Percentiles rank a stretch among this genome's conserved stretches.
Conservation (phyloP, 768 basidiomycete species). For the Hericium rajendrae region DNA sequence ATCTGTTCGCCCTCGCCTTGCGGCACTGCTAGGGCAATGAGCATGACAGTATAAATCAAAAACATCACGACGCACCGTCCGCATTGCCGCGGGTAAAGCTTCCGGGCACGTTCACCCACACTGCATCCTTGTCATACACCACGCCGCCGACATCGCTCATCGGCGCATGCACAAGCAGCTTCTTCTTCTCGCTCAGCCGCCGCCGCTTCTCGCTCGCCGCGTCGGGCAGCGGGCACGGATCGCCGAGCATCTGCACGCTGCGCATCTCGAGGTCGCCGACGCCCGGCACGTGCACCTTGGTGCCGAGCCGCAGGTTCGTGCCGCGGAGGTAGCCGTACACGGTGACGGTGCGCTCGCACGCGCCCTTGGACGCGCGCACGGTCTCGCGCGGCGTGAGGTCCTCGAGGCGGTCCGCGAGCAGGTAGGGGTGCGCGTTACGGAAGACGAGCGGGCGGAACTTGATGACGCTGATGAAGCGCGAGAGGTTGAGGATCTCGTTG, state of each 20-base stretch:
- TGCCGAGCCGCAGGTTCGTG: conserved; percentile 67
- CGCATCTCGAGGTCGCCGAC: conserved; percentile 82
- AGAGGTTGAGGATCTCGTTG: conserved; percentile 90
- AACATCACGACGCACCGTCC: conserved; percentile 37
- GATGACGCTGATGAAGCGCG: conserved; percentile 94
- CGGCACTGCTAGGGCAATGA: conserved; percentile 33
- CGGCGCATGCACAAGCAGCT: conserved; percentile 85
- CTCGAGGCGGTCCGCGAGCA: conserved; percentile 90
- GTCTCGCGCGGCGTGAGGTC: conserved; percentile 87
- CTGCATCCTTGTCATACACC: conserved; percentile 95
- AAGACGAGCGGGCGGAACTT: conserved; percentile 97
- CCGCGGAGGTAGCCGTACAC: conserved; percentile 94
- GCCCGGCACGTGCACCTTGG: conserved; percentile 87
- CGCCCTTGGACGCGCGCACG: conserved; percentile 69
- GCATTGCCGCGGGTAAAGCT: conserved; percentile 76
- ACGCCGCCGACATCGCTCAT: conserved; percentile 99
- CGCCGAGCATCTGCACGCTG: conserved; percentile 66
- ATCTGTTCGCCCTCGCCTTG: conserved; percentile 95
- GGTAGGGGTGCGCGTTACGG: conserved; percentile 90
- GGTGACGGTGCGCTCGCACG: conserved; percentile 88
- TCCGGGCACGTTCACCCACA: conserved; percentile 96
- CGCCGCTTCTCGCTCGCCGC: conserved; percentile 83
- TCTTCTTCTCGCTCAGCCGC: conserved; percentile 93
- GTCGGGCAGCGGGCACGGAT: conserved; percentile 93
- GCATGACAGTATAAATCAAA: neutral